A percentile compares a stretch with the other conserved stretches of the same genome.
These are phyloP conservation scores for Xylaria telfairii DNA, from an alignment of 495 filamentous ascomycete species.

Conservation along the genomic window DNA sequence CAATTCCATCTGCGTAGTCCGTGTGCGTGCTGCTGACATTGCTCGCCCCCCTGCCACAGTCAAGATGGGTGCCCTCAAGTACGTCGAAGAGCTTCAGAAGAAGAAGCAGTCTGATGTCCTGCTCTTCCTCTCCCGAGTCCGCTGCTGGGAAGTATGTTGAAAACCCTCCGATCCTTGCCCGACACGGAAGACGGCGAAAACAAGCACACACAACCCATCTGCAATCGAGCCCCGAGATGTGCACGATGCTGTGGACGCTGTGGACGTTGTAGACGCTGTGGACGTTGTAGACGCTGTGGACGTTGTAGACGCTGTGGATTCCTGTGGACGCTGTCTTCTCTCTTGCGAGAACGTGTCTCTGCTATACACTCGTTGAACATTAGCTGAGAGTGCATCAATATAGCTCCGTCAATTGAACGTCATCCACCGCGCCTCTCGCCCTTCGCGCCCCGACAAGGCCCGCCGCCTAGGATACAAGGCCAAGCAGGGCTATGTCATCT, in stretches of 20 bases:
- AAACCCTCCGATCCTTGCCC: constrained; percentile 44
- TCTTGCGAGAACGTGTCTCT: constrained; percentile 50
- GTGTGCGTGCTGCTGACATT: constrained; percentile 33
- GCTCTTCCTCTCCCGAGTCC: constrained; percentile 98
- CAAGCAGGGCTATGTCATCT: constrained; percentile 99
- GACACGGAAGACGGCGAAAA: constrained; percentile 33
- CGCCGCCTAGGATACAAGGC: constrained; percentile 99
- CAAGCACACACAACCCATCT: constrained; percentile 37
- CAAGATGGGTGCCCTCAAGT: constrained; percentile 94
- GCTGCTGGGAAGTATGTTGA: constrained; percentile 99
- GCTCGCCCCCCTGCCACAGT: constrained; percentile 34
- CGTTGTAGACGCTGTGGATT: constrained; percentile 33
- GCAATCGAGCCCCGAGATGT: constrained; percentile 33
- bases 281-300: too few relatives aligned
- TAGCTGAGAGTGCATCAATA: constrained; percentile 99
- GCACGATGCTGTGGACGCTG: too few relatives aligned
- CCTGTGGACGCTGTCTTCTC: constrained; percentile 44
- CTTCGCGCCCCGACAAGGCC: constrained; percentile 98
- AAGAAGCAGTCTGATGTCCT: constrained; percentile 99
- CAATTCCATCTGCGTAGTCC: background rate
- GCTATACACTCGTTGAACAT: constrained; percentile 99
- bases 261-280: too few relatives aligned
- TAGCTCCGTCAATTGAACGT: constrained; percentile 99
- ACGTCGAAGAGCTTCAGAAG: constrained; percentile 99
- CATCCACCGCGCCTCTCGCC: constrained; percentile 97